Percentiles rank a stretch among this genome's conserved stretches.
These are phyloP conservation scores for Rhodotorula kratochvilovae DNA, from an alignment of 768 basidiomycete genomes.

Conservation along the genomic window DNA sequence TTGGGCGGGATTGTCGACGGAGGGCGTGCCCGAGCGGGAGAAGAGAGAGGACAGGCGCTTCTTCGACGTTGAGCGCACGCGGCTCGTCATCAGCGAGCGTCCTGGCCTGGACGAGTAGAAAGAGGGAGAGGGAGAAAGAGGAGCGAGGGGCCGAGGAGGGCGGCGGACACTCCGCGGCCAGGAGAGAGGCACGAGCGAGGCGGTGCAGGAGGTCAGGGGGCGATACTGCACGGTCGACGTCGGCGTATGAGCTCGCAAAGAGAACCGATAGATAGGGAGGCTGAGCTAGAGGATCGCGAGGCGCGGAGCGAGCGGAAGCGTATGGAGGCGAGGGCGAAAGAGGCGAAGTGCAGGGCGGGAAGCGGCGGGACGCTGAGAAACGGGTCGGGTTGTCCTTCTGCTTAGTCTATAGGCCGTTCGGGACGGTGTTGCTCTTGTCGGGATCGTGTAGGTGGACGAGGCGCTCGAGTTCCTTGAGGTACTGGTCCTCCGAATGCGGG, in stretches of 20 bases:
- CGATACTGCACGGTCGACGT: too few species aligned
- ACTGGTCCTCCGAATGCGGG: constrained; percentile 67
- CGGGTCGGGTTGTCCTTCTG: not conserved
- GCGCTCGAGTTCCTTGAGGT: constrained; percentile 73
- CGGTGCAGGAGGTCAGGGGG: not conserved
- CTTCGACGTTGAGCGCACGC: constrained; percentile 14
- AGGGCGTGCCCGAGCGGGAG: constrained; percentile 9
- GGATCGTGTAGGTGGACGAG: constrained; percentile 16
- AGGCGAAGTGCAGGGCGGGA: too few species aligned
- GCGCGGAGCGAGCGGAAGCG: too few species aligned
- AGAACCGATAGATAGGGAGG: too few species aligned
- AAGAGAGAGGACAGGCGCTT: constrained; percentile 26
- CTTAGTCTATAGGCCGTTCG: not conserved
- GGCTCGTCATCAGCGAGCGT: not conserved
- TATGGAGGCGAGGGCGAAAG: too few species aligned
- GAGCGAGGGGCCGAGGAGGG: not conserved
- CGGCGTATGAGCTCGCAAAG: too few species aligned
- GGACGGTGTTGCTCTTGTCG: not conserved
- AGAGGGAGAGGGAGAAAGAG: too few species aligned
- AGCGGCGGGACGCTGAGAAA: too few species aligned
- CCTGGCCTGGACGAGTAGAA: not conserved
- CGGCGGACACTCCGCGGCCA: not conserved
- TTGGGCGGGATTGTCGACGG: not conserved
- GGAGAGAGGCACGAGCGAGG: not conserved
- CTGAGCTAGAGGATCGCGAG: too few species aligned